Conservation (phyloP, 2,329 filamentous ascomycete species). For the Aspergillus candidus region DNA sequence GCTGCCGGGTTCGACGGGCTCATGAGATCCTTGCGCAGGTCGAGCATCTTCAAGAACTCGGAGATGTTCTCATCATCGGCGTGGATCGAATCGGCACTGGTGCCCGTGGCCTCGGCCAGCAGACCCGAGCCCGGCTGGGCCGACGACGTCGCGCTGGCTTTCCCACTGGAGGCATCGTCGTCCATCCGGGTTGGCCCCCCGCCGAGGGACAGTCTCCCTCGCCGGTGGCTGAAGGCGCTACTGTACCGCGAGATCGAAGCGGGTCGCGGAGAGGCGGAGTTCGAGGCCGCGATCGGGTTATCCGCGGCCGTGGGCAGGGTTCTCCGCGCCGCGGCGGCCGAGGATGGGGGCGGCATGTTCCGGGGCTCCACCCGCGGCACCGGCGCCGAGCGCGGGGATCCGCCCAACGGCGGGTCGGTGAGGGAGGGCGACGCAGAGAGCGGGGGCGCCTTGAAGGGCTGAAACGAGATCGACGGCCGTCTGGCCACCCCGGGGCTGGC, state of each 20-base stretch:
- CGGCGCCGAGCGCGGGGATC: constrained; percentile 47
- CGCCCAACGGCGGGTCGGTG: constrained; percentile 43
- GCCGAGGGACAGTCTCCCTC: constrained; percentile 69
- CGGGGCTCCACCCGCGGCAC: constrained; percentile 38
- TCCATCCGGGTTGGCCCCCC: constrained; percentile 53
- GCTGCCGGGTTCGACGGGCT: constrained; percentile 51
- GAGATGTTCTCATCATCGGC: constrained; percentile 91
- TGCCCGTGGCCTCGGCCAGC: constrained; percentile 62
- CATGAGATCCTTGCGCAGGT: constrained; percentile 81
- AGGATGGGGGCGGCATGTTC: constrained; percentile 34
- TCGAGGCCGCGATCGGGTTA: constrained; percentile 57
- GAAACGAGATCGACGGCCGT: constrained; percentile 80
- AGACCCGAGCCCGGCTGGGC: constrained; percentile 70
- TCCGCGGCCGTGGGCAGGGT: constrained; percentile 53
- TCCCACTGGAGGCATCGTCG: constrained; percentile 55
- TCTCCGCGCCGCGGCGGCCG: constrained; percentile 33
- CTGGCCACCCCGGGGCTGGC: constrained; percentile 50
- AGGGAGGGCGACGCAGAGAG: constrained; percentile 79
- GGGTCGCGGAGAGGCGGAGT: constrained; percentile 72
- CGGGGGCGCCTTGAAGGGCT: constrained; percentile 93
- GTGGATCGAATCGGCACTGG: constrained; percentile 58
- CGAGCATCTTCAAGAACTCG: constrained; percentile 83
- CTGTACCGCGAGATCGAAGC: constrained; percentile 76
- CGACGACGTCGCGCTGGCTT: constrained; percentile 46
- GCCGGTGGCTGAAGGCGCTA: constrained; percentile 87